Percentiles rank a stretch among this genome's conserved stretches.
Conservation (phyloP, 768 basidiomycete genomes). For the Lactarius tabidus region DNA sequence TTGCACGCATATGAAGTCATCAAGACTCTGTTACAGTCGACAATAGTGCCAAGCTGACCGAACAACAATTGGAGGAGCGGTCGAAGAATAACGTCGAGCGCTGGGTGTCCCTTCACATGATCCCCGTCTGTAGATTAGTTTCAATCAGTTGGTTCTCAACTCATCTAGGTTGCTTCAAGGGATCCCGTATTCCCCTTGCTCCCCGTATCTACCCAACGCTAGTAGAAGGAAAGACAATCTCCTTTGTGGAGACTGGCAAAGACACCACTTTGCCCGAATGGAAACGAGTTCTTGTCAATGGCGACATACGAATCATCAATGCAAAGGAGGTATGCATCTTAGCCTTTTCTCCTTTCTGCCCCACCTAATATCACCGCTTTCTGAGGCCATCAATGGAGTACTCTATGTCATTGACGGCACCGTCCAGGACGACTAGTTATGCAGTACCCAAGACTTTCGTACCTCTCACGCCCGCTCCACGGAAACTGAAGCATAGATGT, state of each 20-base stretch:
- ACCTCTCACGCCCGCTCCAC: neutral
- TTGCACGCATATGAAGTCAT: conserved; percentile 43
- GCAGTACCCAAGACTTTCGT: neutral
- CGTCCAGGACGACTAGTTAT: conserved; percentile 33
- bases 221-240: conserved; percentile 52
- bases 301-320: conserved; percentile 49
- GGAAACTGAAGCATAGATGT: neutral
- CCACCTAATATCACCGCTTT: conserved; percentile 10
- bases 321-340: conserved; percentile 54
- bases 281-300: conserved; percentile 55
- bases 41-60: conserved; percentile 53
- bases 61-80: conserved; percentile 57
- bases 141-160: neutral
- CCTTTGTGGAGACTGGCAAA: conserved; percentile 42
- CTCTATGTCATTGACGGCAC: conserved; percentile 57
- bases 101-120: conserved; percentile 81
- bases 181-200: conserved; percentile 47
- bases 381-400: conserved; percentile 51
- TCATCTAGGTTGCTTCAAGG: conserved; percentile 30
- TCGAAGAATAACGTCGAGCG: conserved; percentile 66
- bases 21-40: conserved; percentile 44
- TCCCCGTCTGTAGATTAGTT: conserved; percentile 54
- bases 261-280: conserved; percentile 46
- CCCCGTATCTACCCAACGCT: conserved; percentile 53
- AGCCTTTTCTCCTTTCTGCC: neutral